Evolutionary conservation across 169 alveolate species (phyloP).

Genomic region (Cryptosporidium sp.): DNA sequence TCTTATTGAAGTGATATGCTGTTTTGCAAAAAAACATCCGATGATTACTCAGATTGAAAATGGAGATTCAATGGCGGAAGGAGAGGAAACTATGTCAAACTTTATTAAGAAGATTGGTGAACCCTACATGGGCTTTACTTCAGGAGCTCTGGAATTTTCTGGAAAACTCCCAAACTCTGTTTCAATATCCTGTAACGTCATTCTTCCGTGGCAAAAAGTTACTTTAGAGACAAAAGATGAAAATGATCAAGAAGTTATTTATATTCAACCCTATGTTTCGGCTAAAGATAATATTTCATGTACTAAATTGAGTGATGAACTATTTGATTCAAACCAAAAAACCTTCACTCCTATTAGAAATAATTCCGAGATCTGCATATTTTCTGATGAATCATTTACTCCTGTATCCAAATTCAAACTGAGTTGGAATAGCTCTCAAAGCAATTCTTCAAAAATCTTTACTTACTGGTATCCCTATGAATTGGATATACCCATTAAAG

Average conservation of each 20-base stretch:
- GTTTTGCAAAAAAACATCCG: constrained; percentile 55
- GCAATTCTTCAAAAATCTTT: constrained; percentile 16
- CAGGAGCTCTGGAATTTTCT: constrained; percentile 23
- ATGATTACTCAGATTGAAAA: constrained; percentile 17
- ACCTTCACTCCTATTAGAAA: background rate
- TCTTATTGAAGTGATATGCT: constrained; percentile 22
- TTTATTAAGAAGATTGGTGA: constrained; percentile 9
- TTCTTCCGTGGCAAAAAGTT: constrained; percentile 65
- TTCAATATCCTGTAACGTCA: constrained; percentile 23
- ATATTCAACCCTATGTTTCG: constrained; percentile 47
- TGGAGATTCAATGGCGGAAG: background rate
- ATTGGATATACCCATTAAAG: constrained; percentile 43
- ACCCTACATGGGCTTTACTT: constrained; percentile 37
- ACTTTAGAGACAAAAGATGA: background rate
- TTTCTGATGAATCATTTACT: background rate
- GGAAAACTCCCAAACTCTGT: constrained; percentile 51
- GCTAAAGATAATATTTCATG: constrained; percentile 24
- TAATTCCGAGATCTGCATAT: background rate
- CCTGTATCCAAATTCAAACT: constrained; percentile 45
- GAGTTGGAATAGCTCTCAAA: constrained; percentile 43
- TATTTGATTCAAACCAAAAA: background rate
- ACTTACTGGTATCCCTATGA: constrained; percentile 66
- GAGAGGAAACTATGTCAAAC: background rate
- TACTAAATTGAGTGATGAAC: constrained; percentile 28
- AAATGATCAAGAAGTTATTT: background rate